Evolutionary conservation across 2,329 filamentous ascomycete genomes (phyloP).

Genomic region (Penicillium sp.): DNA sequence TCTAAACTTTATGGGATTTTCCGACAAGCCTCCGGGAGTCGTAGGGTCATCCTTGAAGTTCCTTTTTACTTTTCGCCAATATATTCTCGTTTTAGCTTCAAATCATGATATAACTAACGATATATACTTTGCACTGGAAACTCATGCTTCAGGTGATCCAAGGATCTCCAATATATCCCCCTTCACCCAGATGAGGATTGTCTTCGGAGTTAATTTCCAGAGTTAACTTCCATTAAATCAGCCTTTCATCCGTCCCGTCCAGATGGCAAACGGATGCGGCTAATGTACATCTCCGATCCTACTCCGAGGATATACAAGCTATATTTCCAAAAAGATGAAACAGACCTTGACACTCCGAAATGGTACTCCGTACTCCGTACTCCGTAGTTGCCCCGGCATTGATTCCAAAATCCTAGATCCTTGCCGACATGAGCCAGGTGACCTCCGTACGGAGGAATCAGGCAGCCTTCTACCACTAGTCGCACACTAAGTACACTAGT

Average conservation of each 20-base stretch:
- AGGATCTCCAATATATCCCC: not conserved
- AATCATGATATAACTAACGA: not conserved
- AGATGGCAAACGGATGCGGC: not conserved
- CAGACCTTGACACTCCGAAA: not conserved
- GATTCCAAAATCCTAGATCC: not conserved
- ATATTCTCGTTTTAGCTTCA: not conserved
- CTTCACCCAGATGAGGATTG: not conserved
- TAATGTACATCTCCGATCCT: not conserved
- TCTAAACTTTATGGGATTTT: conserved; percentile 2
- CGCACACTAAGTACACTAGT: not conserved
- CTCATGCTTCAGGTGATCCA: not conserved
- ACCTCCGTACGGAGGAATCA: not conserved
- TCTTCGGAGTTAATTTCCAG: not conserved
- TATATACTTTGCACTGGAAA: no score
- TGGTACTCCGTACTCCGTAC: no score
- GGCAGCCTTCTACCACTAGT: not conserved
- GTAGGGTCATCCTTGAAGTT: not conserved
- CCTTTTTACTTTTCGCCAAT: not conserved
- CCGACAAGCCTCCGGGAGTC: conserved; percentile 1
- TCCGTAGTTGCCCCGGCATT: conserved; percentile 2
- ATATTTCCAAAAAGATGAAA: not conserved
- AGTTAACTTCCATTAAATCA: conserved; percentile 2
- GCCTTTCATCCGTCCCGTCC: not conserved
- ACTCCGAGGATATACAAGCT: not conserved
- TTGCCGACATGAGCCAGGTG: not conserved